Evolutionary conservation across 2,329 filamentous ascomycete species (phyloP).

Genomic region (Huntiella abstrusa): DNA sequence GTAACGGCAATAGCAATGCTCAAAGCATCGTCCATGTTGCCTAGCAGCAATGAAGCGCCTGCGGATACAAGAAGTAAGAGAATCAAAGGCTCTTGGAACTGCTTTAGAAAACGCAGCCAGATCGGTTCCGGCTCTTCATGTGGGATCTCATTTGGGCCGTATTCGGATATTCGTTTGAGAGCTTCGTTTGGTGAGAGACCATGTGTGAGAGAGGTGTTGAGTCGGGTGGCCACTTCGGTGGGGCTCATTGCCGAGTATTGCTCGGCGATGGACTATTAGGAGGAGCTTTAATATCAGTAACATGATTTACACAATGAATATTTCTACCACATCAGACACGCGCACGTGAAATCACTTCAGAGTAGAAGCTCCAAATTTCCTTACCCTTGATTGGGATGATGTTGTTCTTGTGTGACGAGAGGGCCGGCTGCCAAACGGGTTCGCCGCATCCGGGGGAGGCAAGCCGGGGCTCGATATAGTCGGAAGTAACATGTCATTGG

Average conservation of each 20-base stretch:
- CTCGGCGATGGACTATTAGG: slow-evolving; percentile 30
- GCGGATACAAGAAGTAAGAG: slow-evolving; percentile 80
- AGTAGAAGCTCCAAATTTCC: slow-evolving; percentile 10
- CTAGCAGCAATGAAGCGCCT: slow-evolving; percentile 70
- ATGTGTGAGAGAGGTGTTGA: slow-evolving; percentile 66
- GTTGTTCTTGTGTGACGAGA: slow-evolving; percentile 28
- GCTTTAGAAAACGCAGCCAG: slow-evolving; percentile 87
- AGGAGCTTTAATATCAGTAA: slow-evolving; percentile 11
- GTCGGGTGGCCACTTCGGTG: slow-evolving; percentile 54
- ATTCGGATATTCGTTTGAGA: slow-evolving; percentile 54
- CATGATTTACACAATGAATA: not conserved
- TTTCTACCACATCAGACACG: not conserved
- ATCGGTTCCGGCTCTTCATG: slow-evolving; percentile 85
- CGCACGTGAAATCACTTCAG: no score
- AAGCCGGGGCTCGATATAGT: slow-evolving; percentile 9
- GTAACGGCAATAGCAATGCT: slow-evolving; percentile 93
- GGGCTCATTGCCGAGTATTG: slow-evolving; percentile 51
- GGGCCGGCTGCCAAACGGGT: slow-evolving; percentile 15
- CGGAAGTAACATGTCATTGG: slow-evolving; percentile 10
- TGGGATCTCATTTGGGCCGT: slow-evolving; percentile 86
- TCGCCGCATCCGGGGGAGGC: slow-evolving; percentile 15
- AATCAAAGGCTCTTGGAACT: slow-evolving; percentile 93
- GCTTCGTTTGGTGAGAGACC: slow-evolving; percentile 72
- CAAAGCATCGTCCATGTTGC: slow-evolving; percentile 84
- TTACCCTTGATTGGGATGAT: slow-evolving; percentile 36